Percentiles rank a stretch among this genome's conserved stretches.
These are phyloP conservation scores for Komagataea norvegica DNA, from an alignment of 1,139 yeast species.

Conservation along the genomic window DNA sequence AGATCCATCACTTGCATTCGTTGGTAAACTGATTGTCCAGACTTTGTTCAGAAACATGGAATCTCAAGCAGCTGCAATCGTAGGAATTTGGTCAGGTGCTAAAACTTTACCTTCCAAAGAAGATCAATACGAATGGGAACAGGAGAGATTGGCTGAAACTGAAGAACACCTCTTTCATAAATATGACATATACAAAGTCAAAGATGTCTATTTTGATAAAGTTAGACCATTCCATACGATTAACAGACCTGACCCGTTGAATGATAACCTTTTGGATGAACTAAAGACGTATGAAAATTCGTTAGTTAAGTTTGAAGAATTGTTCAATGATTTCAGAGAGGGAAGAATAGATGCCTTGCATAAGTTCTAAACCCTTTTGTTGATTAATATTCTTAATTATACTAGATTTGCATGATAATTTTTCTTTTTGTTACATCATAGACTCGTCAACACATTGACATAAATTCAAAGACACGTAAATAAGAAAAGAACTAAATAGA, in stretches of 20 bases:
- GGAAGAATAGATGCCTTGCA: conserved; percentile 8
- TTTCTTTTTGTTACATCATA: too few relatives aligned
- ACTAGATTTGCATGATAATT: too few relatives aligned
- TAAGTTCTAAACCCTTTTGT: conserved; percentile 6
- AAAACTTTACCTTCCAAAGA: conserved; percentile 41
- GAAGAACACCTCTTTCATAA: conserved; percentile 28
- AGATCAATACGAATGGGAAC: conserved; percentile 12
- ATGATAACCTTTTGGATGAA: conserved; percentile 16
- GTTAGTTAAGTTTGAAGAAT: conserved; percentile 16
- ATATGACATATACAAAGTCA: conserved; percentile 26
- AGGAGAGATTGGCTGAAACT: conserved; percentile 9
- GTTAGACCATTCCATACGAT: conserved; percentile 27
- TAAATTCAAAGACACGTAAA: too few relatives aligned
- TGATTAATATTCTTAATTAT: background rate
- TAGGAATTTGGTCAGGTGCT: conserved; percentile 49
- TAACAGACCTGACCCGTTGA: conserved; percentile 28
- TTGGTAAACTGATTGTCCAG: conserved; percentile 47
- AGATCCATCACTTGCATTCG: conserved; percentile 53
- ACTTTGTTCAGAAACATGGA: conserved; percentile 60
- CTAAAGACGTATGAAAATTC: conserved; percentile 19
- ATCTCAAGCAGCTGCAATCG: conserved; percentile 51
- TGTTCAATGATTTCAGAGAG: conserved; percentile 20
- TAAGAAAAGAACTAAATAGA: too few relatives aligned
- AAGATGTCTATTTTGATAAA: conserved; percentile 26
- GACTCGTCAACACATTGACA: too few relatives aligned